Percentiles rank a stretch among this genome's conserved stretches.
Evolutionary conservation across 2,329 filamentous ascomycete species (phyloP).

Genomic region (Trichoderma hamatum): DNA sequence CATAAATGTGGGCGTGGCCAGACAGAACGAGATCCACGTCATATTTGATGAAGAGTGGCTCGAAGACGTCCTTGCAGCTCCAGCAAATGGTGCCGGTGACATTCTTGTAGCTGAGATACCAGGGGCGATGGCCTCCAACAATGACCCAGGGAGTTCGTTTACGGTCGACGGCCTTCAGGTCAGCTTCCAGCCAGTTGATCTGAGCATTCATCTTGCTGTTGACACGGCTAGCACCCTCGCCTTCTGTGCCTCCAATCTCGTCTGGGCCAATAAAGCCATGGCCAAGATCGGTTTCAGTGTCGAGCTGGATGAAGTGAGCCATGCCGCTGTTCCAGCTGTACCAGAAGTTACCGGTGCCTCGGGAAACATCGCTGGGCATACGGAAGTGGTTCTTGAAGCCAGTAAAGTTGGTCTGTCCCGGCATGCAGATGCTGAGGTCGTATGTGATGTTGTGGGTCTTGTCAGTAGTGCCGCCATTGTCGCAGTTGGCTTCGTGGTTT

Average conservation of each 20-base stretch:
- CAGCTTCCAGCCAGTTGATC: conserved; percentile 14
- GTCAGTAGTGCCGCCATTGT: conserved; percentile 16
- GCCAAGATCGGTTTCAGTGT: conserved; percentile 19
- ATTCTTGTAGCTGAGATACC: conserved; percentile 14
- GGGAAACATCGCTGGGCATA: conserved; percentile 15
- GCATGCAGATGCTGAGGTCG: conserved; percentile 16
- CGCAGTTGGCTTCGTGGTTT: conserved; percentile 20
- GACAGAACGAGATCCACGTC: conserved; percentile 10
- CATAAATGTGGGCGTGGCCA: conserved; percentile 14
- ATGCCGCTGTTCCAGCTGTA: conserved; percentile 24
- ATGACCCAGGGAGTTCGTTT: conserved; percentile 15
- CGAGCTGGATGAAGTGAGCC: conserved; percentile 20
- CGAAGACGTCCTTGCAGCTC: conserved; percentile 21
- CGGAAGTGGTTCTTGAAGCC: conserved; percentile 20
- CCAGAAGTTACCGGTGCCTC: conserved; percentile 19
- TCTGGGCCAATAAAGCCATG: conserved; percentile 20
- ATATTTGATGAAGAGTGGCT: conserved; percentile 11
- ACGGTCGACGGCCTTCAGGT: conserved; percentile 2
- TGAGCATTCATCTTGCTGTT: conserved; percentile 15
- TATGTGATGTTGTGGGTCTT: conserved; percentile 21
- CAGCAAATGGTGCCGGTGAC: conserved; percentile 19
- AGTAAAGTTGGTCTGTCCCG: conserved; percentile 21
- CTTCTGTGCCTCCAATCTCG: conserved; percentile 12
- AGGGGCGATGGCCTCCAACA: conserved; percentile 14
- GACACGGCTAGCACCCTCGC: conserved; percentile 12